Percentiles rank a stretch among this genome's conserved stretches.
phyloP scores from a whole-genome alignment of 495 filamentous ascomycete species.

The Achaetomiella virescens region DNA sequence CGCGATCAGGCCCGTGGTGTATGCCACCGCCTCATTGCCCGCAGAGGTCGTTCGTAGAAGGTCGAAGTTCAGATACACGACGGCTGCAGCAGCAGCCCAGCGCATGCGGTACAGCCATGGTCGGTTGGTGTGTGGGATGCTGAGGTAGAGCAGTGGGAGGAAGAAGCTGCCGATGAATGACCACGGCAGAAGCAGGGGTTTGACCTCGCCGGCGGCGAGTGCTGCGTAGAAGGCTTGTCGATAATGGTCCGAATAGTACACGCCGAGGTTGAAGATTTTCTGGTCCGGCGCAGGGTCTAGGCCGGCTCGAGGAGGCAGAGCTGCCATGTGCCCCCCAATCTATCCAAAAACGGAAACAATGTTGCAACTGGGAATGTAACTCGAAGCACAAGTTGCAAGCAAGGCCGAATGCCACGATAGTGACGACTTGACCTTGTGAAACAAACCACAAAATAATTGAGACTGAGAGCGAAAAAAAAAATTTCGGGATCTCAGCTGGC shows the following conservation, averaged over 20 bases:
- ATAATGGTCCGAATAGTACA: slow-evolving; percentile 8
- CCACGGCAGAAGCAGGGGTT: slow-evolving; percentile 53
- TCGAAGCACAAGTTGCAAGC: neutral
- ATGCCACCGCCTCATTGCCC: slow-evolving; percentile 53
- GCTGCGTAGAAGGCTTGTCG: slow-evolving; percentile 9
- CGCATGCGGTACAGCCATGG: slow-evolving; percentile 44
- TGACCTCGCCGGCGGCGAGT: slow-evolving; percentile 30
- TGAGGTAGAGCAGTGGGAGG: slow-evolving; percentile 50
- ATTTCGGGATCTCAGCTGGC: neutral
- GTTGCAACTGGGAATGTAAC: neutral
- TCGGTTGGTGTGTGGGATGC: slow-evolving; percentile 50
- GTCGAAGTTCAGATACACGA: slow-evolving; percentile 32
- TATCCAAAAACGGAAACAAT: neutral
- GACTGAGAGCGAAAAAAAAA: neutral
- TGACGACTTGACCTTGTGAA: neutral
- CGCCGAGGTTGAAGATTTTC: slow-evolving; percentile 3
- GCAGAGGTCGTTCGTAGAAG: slow-evolving; percentile 48
- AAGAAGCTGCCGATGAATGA: slow-evolving; percentile 43
- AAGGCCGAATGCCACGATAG: neutral
- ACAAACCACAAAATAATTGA: neutral
- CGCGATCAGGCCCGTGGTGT: slow-evolving; percentile 59
- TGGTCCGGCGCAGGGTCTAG: slow-evolving; percentile 6
- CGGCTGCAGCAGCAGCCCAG: slow-evolving; percentile 46
- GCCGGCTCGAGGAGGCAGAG: neutral
- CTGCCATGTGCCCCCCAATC: neutral